phyloP scores from a whole-genome alignment of 805 yeast genomes.

The Ogataea degrootiae region DNA sequence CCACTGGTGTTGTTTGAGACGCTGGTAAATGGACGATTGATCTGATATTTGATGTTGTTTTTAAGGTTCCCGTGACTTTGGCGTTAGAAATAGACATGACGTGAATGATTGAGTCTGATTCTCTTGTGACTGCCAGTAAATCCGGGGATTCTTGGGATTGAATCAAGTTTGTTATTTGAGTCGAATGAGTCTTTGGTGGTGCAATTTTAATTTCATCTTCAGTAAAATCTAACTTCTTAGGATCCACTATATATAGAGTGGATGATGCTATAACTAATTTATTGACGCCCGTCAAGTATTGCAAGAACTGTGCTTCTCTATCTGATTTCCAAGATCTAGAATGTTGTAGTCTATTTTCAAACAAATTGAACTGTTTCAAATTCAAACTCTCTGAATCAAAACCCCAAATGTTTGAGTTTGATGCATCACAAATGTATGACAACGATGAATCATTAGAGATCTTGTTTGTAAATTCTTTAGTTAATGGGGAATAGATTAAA shows the following conservation, averaged over 20 bases:
- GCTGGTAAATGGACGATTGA: constrained; percentile 25
- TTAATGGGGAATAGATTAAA: constrained; percentile 39
- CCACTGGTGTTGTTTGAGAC: constrained; percentile 24
- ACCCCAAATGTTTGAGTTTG: constrained; percentile 25
- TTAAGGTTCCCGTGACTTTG: constrained; percentile 29
- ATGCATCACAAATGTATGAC: constrained; percentile 22
- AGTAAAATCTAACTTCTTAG: constrained; percentile 12
- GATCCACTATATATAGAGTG: constrained; percentile 30
- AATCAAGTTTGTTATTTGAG: constrained; percentile 31
- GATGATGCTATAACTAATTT: constrained; percentile 25
- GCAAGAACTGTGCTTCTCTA: constrained; percentile 13
- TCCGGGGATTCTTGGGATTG: constrained; percentile 31
- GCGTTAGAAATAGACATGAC: constrained; percentile 28
- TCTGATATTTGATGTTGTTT: constrained; percentile 30
- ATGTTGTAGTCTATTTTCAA: constrained; percentile 18
- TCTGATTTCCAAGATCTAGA: constrained; percentile 18
- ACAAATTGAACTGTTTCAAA: constrained; percentile 22
- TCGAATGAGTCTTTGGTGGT: constrained; percentile 29
- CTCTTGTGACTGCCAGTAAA: constrained; percentile 32
- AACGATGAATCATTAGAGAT: constrained; percentile 30
- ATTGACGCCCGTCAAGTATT: constrained; percentile 7
- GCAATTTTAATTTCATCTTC: constrained; percentile 30
- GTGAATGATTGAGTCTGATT: constrained; percentile 28
- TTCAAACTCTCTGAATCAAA: constrained; percentile 23
- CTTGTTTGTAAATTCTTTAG: constrained; percentile 34